These are phyloP conservation scores for Carex scoparia DNA, from an alignment of 176 grass and related monocot species.

Conservation along the genomic window DNA sequence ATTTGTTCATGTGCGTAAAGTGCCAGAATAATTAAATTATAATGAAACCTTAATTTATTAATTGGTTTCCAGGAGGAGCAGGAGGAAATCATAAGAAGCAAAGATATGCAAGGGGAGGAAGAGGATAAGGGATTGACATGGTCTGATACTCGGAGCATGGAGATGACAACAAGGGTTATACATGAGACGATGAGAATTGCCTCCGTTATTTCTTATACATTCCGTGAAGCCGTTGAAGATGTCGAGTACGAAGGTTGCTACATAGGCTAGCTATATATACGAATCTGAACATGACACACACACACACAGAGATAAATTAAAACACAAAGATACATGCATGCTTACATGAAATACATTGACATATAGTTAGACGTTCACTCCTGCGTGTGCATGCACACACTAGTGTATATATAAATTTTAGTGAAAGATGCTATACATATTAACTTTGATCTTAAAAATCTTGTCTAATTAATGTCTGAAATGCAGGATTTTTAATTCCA, in stretches of 20 bases:
- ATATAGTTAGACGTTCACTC: neutral
- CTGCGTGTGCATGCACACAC: neutral
- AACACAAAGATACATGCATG: neutral
- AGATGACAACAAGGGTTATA: slow-evolving; percentile 71
- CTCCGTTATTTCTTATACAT: slow-evolving; percentile 95
- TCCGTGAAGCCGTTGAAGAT: slow-evolving; percentile 92
- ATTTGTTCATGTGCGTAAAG: too few relatives aligned
- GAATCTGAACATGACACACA: neutral
- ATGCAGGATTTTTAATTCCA: slow-evolving; percentile 92
- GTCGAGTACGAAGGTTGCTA: slow-evolving; percentile 84
- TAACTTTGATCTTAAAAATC: neutral
- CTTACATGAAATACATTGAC: neutral
- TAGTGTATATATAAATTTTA: neutral
- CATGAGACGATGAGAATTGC: slow-evolving; percentile 98
- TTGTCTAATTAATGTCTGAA: neutral
- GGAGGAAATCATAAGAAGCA: slow-evolving; percentile 51
- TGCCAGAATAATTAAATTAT: neutral
- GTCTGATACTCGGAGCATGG: slow-evolving; percentile 72
- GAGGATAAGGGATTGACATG: slow-evolving; percentile 43
- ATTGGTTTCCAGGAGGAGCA: slow-evolving; percentile 57
- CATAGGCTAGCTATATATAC: neutral
- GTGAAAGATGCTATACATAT: neutral
- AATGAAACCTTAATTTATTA: neutral
- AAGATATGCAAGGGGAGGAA: slow-evolving; percentile 22
- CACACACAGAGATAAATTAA: neutral